These are phyloP conservation scores for Friedmanniomyces endolithicus DNA, from an alignment of 495 filamentous ascomycete genomes.

Conservation along the genomic window DNA sequence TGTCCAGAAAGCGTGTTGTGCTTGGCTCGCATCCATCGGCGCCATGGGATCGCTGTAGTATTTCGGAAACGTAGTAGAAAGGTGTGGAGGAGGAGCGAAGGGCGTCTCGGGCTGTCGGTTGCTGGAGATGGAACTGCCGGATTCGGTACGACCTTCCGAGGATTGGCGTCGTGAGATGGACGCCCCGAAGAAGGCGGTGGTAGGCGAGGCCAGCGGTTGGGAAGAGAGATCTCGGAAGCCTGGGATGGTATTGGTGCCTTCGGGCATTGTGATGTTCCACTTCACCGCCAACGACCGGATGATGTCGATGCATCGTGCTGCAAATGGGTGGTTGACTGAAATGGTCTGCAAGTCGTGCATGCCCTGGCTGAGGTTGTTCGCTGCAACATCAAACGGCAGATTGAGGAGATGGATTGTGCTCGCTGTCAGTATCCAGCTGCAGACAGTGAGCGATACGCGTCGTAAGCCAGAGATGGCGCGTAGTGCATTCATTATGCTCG, in stretches of 20 bases:
- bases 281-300: conserved; percentile 41
- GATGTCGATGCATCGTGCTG: conserved; percentile 45
- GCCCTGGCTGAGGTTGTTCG: conserved; percentile 22
- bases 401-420: conserved; percentile 44
- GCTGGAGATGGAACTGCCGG: conserved; percentile 2
- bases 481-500: conserved; percentile 44
- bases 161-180: conserved; percentile 9
- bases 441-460: conserved; percentile 45
- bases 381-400: conserved; percentile 12
- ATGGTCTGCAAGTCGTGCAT: conserved; percentile 43
- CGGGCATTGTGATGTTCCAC: conserved; percentile 39
- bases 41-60: conserved; percentile 10
- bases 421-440: conserved; percentile 47
- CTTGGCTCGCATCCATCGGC: conserved; percentile 6
- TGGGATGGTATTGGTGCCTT: neutral
- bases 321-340: conserved; percentile 47
- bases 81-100: conserved; percentile 4
- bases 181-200: conserved; percentile 13
- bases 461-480: conserved; percentile 47
- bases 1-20: conserved; percentile 26
- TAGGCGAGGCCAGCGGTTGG: neutral
- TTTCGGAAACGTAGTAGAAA: neutral
- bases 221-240: neutral
- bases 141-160: neutral
- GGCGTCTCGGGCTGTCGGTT: neutral